Conservation (phyloP, 176 grass and related monocot genomes). For the Eleusine indica region DNA sequence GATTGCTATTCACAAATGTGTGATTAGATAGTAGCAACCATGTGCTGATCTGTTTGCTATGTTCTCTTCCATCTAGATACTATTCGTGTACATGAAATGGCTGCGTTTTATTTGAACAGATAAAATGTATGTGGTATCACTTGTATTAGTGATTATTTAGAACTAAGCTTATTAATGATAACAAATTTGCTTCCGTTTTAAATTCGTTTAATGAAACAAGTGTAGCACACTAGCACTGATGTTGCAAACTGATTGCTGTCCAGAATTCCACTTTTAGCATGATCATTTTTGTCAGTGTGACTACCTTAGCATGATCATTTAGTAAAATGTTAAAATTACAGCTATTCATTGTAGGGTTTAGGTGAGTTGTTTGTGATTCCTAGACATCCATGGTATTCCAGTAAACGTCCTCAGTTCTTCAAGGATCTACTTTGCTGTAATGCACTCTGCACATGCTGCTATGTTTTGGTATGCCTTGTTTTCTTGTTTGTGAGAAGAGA, state of each 20-base stretch:
- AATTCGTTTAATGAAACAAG: neutral
- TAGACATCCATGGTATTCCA: slow-evolving; percentile 30
- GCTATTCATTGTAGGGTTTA: neutral
- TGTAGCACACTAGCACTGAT: neutral
- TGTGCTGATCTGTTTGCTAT: neutral
- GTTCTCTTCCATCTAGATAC: neutral
- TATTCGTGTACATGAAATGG: neutral
- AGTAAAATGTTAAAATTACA: neutral
- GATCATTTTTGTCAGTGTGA: neutral
- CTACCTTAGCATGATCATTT: neutral
- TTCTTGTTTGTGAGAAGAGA: neutral
- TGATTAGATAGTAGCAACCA: neutral
- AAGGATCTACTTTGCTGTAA: slow-evolving; percentile 56
- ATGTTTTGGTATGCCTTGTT: slow-evolving; percentile 4
- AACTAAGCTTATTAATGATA: neutral
- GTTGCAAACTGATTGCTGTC: neutral
- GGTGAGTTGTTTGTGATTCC: neutral
- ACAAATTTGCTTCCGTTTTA: neutral
- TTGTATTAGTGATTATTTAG: neutral
- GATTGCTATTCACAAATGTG: neutral
- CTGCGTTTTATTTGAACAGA: neutral
- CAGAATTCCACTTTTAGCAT: neutral
- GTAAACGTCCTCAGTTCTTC: slow-evolving; percentile 45
- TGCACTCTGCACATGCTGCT: neutral
- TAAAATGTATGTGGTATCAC: neutral